Percentiles rank a stretch among this genome's conserved stretches.
Evolutionary conservation across 2,329 filamentous ascomycete species (phyloP).

Genomic region (Bipolaris cookei): DNA sequence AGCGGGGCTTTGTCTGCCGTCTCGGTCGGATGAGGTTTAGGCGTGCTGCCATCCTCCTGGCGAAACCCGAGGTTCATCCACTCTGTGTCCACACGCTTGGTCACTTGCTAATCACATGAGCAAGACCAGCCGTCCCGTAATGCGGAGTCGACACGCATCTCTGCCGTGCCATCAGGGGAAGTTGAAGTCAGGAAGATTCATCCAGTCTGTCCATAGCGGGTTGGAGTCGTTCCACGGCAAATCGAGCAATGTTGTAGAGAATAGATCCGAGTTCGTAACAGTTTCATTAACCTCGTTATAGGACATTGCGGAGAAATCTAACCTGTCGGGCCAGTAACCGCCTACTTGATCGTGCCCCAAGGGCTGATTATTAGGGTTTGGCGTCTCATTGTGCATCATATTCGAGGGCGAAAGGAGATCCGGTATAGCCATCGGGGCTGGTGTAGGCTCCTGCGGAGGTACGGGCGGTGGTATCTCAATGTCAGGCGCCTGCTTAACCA

Average conservation of each 20-base stretch:
- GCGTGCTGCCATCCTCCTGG: neutral
- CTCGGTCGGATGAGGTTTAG: conserved; percentile 10
- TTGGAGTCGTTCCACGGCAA: conserved; percentile 63
- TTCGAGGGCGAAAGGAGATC: conserved; percentile 14
- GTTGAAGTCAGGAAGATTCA: conserved; percentile 43
- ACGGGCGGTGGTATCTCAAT: conserved; percentile 10
- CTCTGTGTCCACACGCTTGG: conserved; percentile 1
- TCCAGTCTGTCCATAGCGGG: conserved; percentile 45
- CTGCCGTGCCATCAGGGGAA: conserved; percentile 24
- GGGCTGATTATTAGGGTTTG: conserved; percentile 9
- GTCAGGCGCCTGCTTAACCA: conserved; percentile 41
- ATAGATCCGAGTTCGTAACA: conserved; percentile 67
- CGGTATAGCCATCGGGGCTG: conserved; percentile 18
- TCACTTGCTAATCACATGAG: neutral
- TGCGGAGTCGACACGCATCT: neutral
- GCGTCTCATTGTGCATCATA: conserved; percentile 8
- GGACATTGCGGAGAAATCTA: conserved; percentile 73
- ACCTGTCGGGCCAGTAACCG: conserved; percentile 32
- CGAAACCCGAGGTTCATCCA: conserved; percentile 8
- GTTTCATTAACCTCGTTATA: conserved; percentile 71
- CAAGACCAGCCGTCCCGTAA: neutral
- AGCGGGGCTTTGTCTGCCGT: conserved; percentile 11
- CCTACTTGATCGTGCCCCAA: conserved; percentile 23
- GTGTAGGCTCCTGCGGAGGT: conserved; percentile 10
- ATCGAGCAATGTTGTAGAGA: conserved; percentile 62